Base-by-base conservation (phyloP, 495 filamentous ascomycete genomes). In the Glutinoglossum americanum region DNA sequence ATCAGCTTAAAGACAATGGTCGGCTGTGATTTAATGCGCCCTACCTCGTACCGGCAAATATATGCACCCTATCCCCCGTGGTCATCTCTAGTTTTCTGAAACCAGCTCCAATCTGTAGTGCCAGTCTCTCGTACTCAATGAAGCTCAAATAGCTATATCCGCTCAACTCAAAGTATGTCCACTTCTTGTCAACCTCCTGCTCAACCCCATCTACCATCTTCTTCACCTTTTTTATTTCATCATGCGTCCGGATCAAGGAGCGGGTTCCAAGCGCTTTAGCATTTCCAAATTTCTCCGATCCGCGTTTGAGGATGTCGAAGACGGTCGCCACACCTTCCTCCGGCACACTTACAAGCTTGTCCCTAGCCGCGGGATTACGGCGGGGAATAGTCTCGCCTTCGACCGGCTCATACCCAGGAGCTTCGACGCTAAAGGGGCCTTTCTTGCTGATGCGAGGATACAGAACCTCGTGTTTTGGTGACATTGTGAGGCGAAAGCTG, bases 161-260 rank as follows among this genome's bases (percentile, higher is more conserved):
- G 66, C 86, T 85, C 67, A 93, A 80, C 72, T 98, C 92, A 69
- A 89, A 96, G 72, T 86, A 98, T 54, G 81, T 84, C 92, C 92
- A 98, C 60, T 86, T 77, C 81, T 98, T 98, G 66, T 94, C 85
- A 25, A 94, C 82, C 73, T 95, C 83, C 63, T 76, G 69, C 71
- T 95, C 86, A 63, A 84, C 78, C 45, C 92, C 92, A 68, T 98
- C 88, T 19, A 97, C 76, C 59, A 89, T 75, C 77, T 94, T 98
- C 82, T 94, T 96, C 65, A 98, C 72, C 78, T 92, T 95, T 77
- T 94, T 97, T 62, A 80, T 85, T 73, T 98, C 92, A 57, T 82
- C 74, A 68, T 98, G 92, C 7, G 81, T 85, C 66, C 85, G 80
- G 68, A 98, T 72, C 57, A 96, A 73, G 66, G 80, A 80, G 58